phyloP scores from a whole-genome alignment of 177 flowering plant species.

The Vitis hybrid region DNA sequence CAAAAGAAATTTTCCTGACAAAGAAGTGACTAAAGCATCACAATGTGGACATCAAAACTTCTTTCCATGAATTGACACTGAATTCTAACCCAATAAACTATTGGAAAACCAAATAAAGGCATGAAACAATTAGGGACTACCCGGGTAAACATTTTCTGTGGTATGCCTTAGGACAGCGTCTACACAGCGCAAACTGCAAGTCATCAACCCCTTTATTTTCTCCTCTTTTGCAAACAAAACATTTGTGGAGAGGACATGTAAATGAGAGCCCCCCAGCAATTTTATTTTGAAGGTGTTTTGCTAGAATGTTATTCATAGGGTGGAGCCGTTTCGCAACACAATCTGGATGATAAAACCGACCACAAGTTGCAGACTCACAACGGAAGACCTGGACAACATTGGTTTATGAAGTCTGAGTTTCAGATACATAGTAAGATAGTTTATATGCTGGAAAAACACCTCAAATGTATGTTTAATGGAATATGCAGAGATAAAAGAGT shows the following conservation, averaged over 20 bases:
- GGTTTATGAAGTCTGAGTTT: neutral
- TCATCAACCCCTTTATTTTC: constrained; percentile 42
- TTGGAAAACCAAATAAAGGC: neutral
- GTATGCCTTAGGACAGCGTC: constrained; percentile 79
- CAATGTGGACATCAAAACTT: neutral
- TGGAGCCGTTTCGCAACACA: constrained; percentile 57
- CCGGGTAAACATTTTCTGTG: constrained; percentile 78
- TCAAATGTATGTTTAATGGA: no score
- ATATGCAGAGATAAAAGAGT: no score
- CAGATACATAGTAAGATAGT: neutral
- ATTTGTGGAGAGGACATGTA: constrained; percentile 67
- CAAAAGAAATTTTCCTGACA: constrained; percentile 44
- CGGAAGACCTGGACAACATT: constrained; percentile 50
- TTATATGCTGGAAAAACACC: neutral
- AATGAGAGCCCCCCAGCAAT: constrained; percentile 58
- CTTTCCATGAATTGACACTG: neutral
- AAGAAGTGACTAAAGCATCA: constrained; percentile 5
- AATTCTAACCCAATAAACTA: neutral
- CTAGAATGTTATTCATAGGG: constrained; percentile 30
- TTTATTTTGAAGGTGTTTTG: constrained; percentile 26
- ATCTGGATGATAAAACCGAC: constrained; percentile 63
- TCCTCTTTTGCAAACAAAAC: constrained; percentile 42
- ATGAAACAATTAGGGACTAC: constrained; percentile 23
- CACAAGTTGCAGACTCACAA: constrained; percentile 67
- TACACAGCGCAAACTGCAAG: constrained; percentile 69